Percentiles rank a stretch among this genome's conserved stretches.
Conservation (phyloP, 345 rosid genomes). For the Syzygium oleosum region DNA sequence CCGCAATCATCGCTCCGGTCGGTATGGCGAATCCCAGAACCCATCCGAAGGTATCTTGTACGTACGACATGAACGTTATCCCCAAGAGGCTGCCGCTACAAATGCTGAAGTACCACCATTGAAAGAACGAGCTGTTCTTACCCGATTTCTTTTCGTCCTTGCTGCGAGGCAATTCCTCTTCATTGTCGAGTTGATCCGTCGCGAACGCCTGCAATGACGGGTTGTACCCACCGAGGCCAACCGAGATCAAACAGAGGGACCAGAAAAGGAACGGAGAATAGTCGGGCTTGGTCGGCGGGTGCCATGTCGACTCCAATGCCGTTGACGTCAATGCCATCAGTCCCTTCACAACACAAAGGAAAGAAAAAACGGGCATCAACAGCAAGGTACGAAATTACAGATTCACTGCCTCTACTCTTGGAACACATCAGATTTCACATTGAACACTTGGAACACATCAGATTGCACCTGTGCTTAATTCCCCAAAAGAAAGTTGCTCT, state of each 20-base stretch:
- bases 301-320: constrained; percentile 43
- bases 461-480: neutral
- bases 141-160: constrained; percentile 21
- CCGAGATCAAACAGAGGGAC: constrained; percentile 66
- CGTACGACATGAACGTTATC: constrained; percentile 71
- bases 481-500: neutral
- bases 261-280: constrained; percentile 51
- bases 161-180: constrained; percentile 33
- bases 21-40: constrained; percentile 84
- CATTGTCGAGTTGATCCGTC: constrained; percentile 65
- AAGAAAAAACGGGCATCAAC: neutral
- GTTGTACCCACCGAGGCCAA: constrained; percentile 78
- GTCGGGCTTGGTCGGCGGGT: constrained; percentile 25
- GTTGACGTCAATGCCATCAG: constrained; percentile 76
- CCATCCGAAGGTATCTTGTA: constrained; percentile 93
- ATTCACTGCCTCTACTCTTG: neutral
- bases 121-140: constrained; percentile 58
- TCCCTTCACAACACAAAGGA: constrained; percentile 38
- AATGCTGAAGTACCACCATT: constrained; percentile 92
- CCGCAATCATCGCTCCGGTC: constrained; percentile 53
- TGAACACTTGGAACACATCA: neutral
- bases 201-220: constrained; percentile 95
- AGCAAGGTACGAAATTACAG: neutral
- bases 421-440: neutral
- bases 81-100: constrained; percentile 88